Evolutionary conservation across 2,329 filamentous ascomycete species (phyloP).

Genomic region (Fusarium luffae): DNA sequence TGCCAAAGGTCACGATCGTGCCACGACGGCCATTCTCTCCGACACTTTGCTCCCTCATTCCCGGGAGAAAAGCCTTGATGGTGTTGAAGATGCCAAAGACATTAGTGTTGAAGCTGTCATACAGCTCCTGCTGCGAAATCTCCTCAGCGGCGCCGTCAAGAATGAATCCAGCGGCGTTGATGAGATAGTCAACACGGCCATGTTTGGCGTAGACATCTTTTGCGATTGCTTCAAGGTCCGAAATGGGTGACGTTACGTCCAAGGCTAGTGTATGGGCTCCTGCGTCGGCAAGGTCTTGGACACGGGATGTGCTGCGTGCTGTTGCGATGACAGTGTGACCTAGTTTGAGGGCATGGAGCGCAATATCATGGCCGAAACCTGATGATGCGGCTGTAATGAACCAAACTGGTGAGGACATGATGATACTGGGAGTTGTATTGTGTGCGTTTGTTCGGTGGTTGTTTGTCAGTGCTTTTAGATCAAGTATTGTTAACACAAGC

Average conservation of each 20-base stretch:
- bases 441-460: background rate
- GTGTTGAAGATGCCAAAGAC: slow-evolving; percentile 64
- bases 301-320: slow-evolving; percentile 54
- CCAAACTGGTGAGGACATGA: slow-evolving; percentile 55
- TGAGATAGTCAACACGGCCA: slow-evolving; percentile 58
- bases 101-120: slow-evolving; percentile 61
- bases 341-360: slow-evolving; percentile 55
- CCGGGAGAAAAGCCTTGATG: slow-evolving; percentile 59
- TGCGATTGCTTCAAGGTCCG: slow-evolving; percentile 51
- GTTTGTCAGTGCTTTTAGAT: background rate
- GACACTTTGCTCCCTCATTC: slow-evolving; percentile 55
- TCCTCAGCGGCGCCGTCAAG: slow-evolving; percentile 58
- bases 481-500: background rate
- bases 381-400: slow-evolving; percentile 64
- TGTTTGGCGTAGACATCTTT: slow-evolving; percentile 47
- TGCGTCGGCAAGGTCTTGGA: slow-evolving; percentile 55
- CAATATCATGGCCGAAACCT: slow-evolving; percentile 62
- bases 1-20: slow-evolving; percentile 59
- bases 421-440: background rate
- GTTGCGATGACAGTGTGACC: slow-evolving; percentile 64
- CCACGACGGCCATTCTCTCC: slow-evolving; percentile 42
- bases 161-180: slow-evolving; percentile 61
- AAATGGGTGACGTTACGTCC: slow-evolving; percentile 58
- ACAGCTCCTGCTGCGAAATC: slow-evolving; percentile 51
- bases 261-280: slow-evolving; percentile 59